Base-by-base conservation (phyloP, 345 rosid genomes). In the Stellera chamaejasme region DNA sequence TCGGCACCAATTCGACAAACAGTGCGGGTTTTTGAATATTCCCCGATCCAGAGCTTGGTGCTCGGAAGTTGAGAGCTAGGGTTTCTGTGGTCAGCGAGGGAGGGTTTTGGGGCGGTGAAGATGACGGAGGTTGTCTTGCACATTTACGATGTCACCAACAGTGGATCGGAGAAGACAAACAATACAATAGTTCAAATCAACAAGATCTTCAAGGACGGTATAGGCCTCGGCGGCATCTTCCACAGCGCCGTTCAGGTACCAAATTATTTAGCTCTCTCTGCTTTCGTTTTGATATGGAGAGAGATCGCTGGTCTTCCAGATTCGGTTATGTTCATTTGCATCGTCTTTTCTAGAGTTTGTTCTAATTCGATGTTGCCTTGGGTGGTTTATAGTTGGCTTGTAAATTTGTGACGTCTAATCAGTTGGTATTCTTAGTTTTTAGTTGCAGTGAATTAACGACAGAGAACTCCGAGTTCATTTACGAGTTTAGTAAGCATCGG, bases 161-260 rank as follows among this genome's bases (percentile, higher is more conserved):
- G 95, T 75, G 97, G 90, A 79, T 90, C 99, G 42, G 97, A 87
- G 66, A 90, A 93, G 82, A 83, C 97, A 13, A 87, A 90, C 82
- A 83, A 54, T 78, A 90, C 97, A 16, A 83, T 93, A 58, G 58
- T 85, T 81, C 84, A 90, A 70, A 87, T 93, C 81, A 93, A 90
- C 54, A 83, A 82, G 72, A 81, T 93, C 85, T 90, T 93, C 78
- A 93, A 93, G 65, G 99, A 93, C 61, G 82, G 83, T 25, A 84
- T 93, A 27, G 97, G 99, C 62, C 64, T 93, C 11, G 97, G 99
- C n/a, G 99, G 97, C 61, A 84, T 87, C 80, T 87, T 93, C 73
- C 99, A 93, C 75, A 87, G 96, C 74, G 99, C 99, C 14, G 81
- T 93, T 60, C 95, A 93, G 96, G 99, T 87, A 19, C 11, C 43